Evolutionary conservation across 768 basidiomycete species (phyloP).

Genomic region (Lactarius sp.): DNA sequence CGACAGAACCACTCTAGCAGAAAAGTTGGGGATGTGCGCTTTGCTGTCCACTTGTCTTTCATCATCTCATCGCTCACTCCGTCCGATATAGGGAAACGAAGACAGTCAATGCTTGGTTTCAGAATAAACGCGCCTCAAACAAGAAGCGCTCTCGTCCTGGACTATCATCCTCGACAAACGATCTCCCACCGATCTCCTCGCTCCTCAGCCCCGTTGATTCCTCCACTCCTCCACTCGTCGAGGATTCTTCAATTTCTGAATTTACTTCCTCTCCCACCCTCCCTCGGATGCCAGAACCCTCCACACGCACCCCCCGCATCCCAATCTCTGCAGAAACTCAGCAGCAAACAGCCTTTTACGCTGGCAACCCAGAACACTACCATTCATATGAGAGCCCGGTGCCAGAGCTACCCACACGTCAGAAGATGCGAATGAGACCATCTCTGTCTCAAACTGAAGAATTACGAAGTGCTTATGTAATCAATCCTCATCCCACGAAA

Average conservation of each 20-base stretch:
- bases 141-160: slow-evolving; percentile 52
- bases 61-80: slow-evolving; percentile 10
- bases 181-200: slow-evolving; percentile 33
- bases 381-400: slow-evolving; percentile 44
- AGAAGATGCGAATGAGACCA: slow-evolving; percentile 61
- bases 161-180: slow-evolving; percentile 30
- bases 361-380: slow-evolving; percentile 45
- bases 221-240: slow-evolving; percentile 36
- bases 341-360: slow-evolving; percentile 39
- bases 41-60: slow-evolving; percentile 15
- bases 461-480: slow-evolving; percentile 58
- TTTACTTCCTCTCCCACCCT: slow-evolving; percentile 32
- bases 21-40: slow-evolving; percentile 71
- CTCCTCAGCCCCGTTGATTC: slow-evolving; percentile 37
- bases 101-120: slow-evolving; percentile 84
- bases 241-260: slow-evolving; percentile 48
- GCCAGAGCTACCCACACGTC: slow-evolving; percentile 40
- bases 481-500: slow-evolving; percentile 60
- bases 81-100: slow-evolving; percentile 61
- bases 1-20: slow-evolving; percentile 61
- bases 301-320: slow-evolving; percentile 29
- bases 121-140: slow-evolving; percentile 78
- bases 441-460: slow-evolving; percentile 62
- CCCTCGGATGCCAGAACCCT: slow-evolving; percentile 26
- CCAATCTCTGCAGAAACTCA: slow-evolving; percentile 33